Conservation (phyloP, 2,329 filamentous ascomycete species). For the Colletotrichum eremochloae region DNA sequence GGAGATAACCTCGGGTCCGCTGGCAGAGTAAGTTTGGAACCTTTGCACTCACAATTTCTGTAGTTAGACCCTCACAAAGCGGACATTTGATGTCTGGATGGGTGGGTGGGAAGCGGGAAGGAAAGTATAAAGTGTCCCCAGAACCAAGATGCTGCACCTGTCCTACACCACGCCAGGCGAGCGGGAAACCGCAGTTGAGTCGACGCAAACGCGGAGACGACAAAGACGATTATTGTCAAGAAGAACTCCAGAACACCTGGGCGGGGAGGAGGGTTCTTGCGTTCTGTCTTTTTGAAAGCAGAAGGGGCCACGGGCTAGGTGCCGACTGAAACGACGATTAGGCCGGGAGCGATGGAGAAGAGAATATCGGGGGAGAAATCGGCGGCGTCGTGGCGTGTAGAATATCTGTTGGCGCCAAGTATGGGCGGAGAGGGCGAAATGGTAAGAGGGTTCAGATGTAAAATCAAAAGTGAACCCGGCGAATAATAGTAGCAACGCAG, state of each 20-base stretch:
- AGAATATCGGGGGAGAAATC: slow-evolving; percentile 10
- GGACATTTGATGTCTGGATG: slow-evolving; percentile 38
- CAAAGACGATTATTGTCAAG: slow-evolving; percentile 13
- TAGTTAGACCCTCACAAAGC: slow-evolving; percentile 29
- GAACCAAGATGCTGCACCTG: slow-evolving; percentile 22
- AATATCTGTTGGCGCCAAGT: slow-evolving; percentile 37
- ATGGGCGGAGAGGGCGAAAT: slow-evolving; percentile 13
- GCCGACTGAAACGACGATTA: slow-evolving; percentile 20
- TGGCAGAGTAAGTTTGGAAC: not conserved
- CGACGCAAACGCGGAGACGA: slow-evolving; percentile 33
- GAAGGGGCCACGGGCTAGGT: not conserved
- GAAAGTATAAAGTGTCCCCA: slow-evolving; percentile 31
- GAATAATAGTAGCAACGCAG: slow-evolving; percentile 31
- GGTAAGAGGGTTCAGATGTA: slow-evolving; percentile 28
- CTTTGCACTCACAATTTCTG: slow-evolving; percentile 29
- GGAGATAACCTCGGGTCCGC: slow-evolving; percentile 5
- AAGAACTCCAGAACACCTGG: not conserved
- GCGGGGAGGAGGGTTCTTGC: not conserved
- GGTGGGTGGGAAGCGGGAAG: slow-evolving; percentile 23
- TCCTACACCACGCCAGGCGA: slow-evolving; percentile 30
- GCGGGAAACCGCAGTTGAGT: slow-evolving; percentile 23
- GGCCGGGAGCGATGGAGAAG: not conserved
- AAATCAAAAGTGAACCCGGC: slow-evolving; percentile 31
- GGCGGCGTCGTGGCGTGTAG: slow-evolving; percentile 30
- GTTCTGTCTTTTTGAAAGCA: slow-evolving; percentile 7